These are phyloP conservation scores for Phtheirospermum japonicum DNA, from an alignment of 257 asterid species.

Conservation along the genomic window DNA sequence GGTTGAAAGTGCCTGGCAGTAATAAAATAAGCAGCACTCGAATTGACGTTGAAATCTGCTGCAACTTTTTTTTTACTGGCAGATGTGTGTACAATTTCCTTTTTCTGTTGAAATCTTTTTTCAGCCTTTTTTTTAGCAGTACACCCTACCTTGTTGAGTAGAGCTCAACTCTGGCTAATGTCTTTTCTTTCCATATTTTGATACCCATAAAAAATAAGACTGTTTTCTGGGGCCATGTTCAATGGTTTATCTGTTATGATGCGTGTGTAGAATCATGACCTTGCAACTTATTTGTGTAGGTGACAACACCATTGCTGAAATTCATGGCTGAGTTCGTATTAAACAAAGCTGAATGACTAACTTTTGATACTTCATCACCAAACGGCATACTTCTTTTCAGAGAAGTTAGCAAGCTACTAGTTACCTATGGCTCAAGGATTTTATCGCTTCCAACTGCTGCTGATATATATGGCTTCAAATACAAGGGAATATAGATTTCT, in stretches of 20 bases:
- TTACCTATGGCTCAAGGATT: conserved; percentile 85
- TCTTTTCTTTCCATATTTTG: too few species aligned
- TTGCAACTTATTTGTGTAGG: conserved; percentile 48
- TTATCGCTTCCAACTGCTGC: conserved; percentile 68
- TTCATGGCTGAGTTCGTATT: conserved; percentile 92
- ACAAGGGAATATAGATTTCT: conserved; percentile 96
- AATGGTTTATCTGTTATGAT: conserved; percentile 14
- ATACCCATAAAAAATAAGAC: conserved; percentile 1
- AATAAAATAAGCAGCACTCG: too few species aligned
- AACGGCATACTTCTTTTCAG: conserved; percentile 96
- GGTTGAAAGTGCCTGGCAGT: too few species aligned
- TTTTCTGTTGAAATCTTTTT: neutral
- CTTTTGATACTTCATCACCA: conserved; percentile 94
- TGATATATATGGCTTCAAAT: conserved; percentile 85
- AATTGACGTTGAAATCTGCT: too few species aligned
- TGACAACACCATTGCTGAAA: conserved; percentile 90
- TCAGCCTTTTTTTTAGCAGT: conserved; percentile 2
- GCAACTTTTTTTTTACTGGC: too few species aligned
- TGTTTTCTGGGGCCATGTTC: conserved; percentile 14
- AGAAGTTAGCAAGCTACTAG: conserved; percentile 96
- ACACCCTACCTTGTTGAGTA: too few species aligned
- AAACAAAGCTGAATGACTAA: conserved; percentile 90
- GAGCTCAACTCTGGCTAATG: too few species aligned
- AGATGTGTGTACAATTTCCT: neutral
- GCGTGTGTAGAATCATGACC: conserved; percentile 14